phyloP scores from a whole-genome alignment of 2,329 filamentous ascomycete genomes.

The Rosellinia necatrix region DNA sequence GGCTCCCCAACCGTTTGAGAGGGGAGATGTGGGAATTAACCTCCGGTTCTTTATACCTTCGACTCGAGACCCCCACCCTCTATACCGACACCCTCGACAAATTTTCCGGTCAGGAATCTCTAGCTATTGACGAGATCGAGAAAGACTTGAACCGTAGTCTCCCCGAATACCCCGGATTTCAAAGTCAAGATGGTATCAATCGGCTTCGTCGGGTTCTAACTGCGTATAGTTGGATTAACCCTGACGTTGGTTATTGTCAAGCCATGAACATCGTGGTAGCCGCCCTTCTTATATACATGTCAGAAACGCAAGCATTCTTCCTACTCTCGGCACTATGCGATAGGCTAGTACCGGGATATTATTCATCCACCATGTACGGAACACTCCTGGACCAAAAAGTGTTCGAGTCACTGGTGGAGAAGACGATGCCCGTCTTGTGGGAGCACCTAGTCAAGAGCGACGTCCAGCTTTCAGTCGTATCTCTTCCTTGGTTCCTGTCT shows the following conservation, averaged over 20 bases:
- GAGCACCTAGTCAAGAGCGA: constrained; percentile 97
- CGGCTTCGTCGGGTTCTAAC: constrained; percentile 88
- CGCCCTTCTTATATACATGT: constrained; percentile 98
- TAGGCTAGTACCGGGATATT: constrained; percentile 91
- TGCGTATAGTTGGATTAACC: constrained; percentile 96
- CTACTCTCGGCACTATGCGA: constrained; percentile 90
- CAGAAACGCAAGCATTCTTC: constrained; percentile 93
- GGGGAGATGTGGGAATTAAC: constrained; percentile 97
- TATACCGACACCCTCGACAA: constrained; percentile 85
- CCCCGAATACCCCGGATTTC: constrained; percentile 96
- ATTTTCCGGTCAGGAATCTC: constrained; percentile 81
- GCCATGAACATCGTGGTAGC: constrained; percentile 99
- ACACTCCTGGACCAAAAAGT: constrained; percentile 96
- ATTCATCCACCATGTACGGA: constrained; percentile 98
- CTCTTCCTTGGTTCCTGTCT: constrained; percentile 95
- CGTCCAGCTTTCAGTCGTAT: constrained; percentile 95
- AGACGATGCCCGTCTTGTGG: constrained; percentile 98
- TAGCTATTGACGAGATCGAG: constrained; percentile 98
- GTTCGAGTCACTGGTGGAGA: constrained; percentile 97
- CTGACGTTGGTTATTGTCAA: constrained; percentile 96
- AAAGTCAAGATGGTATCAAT: constrained; percentile 93
- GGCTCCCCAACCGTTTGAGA: constrained; percentile 86
- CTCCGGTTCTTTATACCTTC: constrained; percentile 86
- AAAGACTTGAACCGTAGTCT: constrained; percentile 96
- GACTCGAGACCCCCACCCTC: constrained; percentile 81